phyloP scores from a whole-genome alignment of 2,329 filamentous ascomycete genomes.

The Colletotrichum sp. region DNA sequence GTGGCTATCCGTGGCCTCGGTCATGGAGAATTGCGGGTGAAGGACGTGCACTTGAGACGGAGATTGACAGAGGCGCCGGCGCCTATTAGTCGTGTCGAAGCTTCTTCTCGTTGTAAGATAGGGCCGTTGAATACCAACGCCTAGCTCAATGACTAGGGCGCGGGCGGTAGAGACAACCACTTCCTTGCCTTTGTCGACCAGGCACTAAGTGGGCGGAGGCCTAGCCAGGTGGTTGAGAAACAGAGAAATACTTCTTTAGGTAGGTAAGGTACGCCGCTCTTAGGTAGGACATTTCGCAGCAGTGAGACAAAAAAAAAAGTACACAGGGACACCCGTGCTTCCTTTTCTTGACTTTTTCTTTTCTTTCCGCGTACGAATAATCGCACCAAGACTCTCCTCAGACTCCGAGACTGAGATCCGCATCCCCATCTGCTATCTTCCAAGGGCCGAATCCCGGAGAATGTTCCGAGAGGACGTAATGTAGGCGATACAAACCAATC shows the following conservation, averaged over 20 bases:
- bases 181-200: not conserved
- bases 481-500: not conserved
- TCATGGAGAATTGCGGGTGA: not conserved
- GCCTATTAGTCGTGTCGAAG: not conserved
- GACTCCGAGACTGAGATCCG: not conserved
- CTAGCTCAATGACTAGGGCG: not conserved
- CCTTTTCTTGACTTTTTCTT: not conserved
- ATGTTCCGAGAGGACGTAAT: not conserved
- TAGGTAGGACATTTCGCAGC: not conserved
- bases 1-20: not conserved
- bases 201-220: not conserved
- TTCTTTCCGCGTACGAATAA: not conserved
- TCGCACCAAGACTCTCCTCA: not conserved
- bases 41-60: not conserved
- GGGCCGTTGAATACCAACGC: not conserved
- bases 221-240: not conserved
- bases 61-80: not conserved
- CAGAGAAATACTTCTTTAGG: not conserved
- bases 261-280: not conserved
- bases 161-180: not conserved
- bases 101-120: not conserved
- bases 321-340: not conserved
- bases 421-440: not conserved
- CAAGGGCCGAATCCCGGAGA: not conserved
- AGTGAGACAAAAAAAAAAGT: not conserved